Percentiles rank a stretch among this genome's conserved stretches.
phyloP scores from a whole-genome alignment of 768 basidiomycete genomes.

The Boletus rufocinnamomeus region DNA sequence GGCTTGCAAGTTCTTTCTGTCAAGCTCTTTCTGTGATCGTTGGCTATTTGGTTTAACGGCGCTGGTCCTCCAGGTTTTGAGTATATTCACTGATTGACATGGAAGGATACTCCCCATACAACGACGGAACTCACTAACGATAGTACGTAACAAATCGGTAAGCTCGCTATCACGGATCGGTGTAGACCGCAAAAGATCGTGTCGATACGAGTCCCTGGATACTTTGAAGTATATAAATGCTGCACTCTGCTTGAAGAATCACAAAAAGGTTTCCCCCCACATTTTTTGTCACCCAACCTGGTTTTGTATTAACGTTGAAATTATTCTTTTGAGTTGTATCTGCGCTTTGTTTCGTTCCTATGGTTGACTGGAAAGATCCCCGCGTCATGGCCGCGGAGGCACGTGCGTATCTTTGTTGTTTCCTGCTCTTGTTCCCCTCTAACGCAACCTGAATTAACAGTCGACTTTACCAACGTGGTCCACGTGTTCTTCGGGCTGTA shows the following conservation, averaged over 20 bases:
- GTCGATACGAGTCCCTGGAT: slow-evolving; percentile 24
- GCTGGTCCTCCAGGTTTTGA: neutral
- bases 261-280: slow-evolving; percentile 7
- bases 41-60: neutral
- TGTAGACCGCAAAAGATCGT: slow-evolving; percentile 9
- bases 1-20: neutral
- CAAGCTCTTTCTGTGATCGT: neutral
- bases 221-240: slow-evolving; percentile 26
- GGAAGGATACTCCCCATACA: neutral
- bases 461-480: slow-evolving; percentile 57
- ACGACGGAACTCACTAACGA: neutral
- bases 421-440: neutral
- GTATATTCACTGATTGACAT: neutral
- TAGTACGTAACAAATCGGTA: slow-evolving; percentile 22
- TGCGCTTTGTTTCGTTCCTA: slow-evolving; percentile 18
- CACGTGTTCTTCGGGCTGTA: slow-evolving; percentile 68
- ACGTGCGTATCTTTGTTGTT: slow-evolving; percentile 18
- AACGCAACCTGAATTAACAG: slow-evolving; percentile 35
- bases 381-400: slow-evolving; percentile 25
- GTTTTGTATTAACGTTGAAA: slow-evolving; percentile 12
- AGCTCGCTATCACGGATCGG: slow-evolving; percentile 11
- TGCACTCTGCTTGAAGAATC: slow-evolving; percentile 3
- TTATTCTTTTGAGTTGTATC: slow-evolving; percentile 13
- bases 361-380: slow-evolving; percentile 31
- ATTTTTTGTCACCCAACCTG: slow-evolving; percentile 6